These are phyloP conservation scores for Aspergillus piperis DNA, from an alignment of 2,329 filamentous ascomycete species.

Conservation along the genomic window DNA sequence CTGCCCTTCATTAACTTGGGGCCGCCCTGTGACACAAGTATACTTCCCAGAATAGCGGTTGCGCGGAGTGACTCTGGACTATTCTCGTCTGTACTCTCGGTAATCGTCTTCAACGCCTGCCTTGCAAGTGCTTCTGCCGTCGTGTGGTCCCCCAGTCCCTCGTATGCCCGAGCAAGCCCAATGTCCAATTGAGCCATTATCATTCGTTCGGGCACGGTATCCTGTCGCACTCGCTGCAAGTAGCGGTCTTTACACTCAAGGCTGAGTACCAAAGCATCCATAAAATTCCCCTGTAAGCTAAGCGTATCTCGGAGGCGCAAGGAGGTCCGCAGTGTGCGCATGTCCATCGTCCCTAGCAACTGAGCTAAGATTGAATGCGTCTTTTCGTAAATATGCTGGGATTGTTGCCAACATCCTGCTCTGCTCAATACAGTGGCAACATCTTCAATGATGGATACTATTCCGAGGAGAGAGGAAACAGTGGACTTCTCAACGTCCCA, in stretches of 20 bases:
- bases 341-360: neutral
- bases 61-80: neutral
- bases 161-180: neutral
- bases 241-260: neutral
- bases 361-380: neutral
- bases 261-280: neutral
- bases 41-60: neutral
- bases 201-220: neutral
- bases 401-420: neutral
- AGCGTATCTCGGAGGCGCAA: neutral
- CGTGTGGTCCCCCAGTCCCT: neutral
- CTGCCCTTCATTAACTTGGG: neutral
- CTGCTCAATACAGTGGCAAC: neutral
- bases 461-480: neutral
- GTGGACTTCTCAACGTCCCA: neutral
- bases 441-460: neutral
- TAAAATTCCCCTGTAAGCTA: neutral
- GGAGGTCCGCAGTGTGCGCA: neutral
- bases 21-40: neutral
- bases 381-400: neutral
- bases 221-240: neutral
- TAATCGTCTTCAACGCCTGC: neutral
- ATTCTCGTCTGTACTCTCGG: neutral
- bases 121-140: constrained; percentile 4
- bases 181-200: neutral